These are phyloP conservation scores for Trichoderma afroharzianum DNA, from an alignment of 2,329 filamentous ascomycete genomes.

Conservation along the genomic window DNA sequence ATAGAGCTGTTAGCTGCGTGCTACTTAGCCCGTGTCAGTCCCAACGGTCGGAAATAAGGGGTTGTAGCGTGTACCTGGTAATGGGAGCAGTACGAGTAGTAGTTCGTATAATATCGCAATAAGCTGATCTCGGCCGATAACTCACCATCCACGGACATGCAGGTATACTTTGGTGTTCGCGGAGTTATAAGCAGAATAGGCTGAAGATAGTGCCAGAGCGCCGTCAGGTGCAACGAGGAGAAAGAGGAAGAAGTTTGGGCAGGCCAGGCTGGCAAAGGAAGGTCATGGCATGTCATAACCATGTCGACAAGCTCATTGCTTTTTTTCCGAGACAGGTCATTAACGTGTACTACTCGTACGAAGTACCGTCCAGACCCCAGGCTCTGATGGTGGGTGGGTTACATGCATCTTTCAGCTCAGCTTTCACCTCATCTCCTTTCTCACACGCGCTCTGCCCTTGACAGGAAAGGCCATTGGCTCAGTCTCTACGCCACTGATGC, in stretches of 20 bases:
- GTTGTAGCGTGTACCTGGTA: background rate
- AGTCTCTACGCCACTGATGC: constrained; percentile 2
- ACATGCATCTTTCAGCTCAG: constrained; percentile 3
- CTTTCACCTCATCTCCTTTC: background rate
- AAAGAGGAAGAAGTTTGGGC: constrained; percentile 2
- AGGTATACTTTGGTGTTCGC: background rate
- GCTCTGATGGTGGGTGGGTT: background rate
- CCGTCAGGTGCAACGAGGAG: background rate
- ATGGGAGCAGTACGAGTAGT: background rate
- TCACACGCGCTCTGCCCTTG: background rate
- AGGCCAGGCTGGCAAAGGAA: background rate
- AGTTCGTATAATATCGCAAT: background rate
- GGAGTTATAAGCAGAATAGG: background rate
- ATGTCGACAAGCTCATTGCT: constrained; percentile 2
- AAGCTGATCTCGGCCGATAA: background rate
- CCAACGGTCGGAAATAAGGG: background rate
- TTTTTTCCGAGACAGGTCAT: background rate
- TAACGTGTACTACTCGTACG: background rate
- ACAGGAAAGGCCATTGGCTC: background rate
- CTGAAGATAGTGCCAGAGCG: background rate
- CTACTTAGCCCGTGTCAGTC: background rate
- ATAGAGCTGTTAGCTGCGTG: background rate
- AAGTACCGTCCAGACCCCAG: background rate
- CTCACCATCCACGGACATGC: background rate
- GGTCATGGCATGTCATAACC: background rate